Base-by-base conservation (phyloP, 805 yeast genomes). In the Yueomyces sinensis region DNA sequence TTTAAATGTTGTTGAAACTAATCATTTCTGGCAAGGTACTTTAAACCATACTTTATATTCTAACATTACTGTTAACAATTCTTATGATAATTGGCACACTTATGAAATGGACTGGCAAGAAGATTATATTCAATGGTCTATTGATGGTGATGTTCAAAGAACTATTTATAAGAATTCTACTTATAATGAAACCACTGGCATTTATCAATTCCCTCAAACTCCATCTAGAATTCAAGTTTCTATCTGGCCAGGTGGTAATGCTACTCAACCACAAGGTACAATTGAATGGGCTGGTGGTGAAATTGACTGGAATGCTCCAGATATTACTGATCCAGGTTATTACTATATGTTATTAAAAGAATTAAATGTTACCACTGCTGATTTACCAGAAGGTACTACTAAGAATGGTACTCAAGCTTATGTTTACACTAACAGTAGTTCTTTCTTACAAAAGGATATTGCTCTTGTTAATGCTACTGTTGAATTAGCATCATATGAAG, bases 211-310 rank as follows among this genome's bases (percentile, higher is more conserved):
- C 57, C 89, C 89, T 18, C 82, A 77, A 56, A 79, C 89, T 1
- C 89, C 89, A 9, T 60, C 83, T 34, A 65, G 79, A 49, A 60
- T 86, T 32, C 83, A 80, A 52, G 56, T 78, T 34, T 80, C 87
- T 4, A 52, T 80, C 37, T 80, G 89, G 89, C 84, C 89, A 3
- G 87, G 72, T 62, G 87, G 86, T 56, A 66, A 59, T 41, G 41
- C 68, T 9, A 47, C 63, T 22, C 68, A 66, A 47, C 71, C 69
- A 17, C 42, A 48, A 19, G 87, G 87, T 64, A 78, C 86, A 13
- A 65, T 71, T 41, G 79, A 66, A 37, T 86, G 87, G 87, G 82
- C 94, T 27, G 95, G 95, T 60, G 96, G 96, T 61, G 63, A 42
- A 20, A 74, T 87, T 41, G 65, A 82, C 62, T 87, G 96, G 96